These are phyloP conservation scores for Apiospora kogelbergensis DNA, from an alignment of 2,329 filamentous ascomycete genomes.

Conservation along the genomic window DNA sequence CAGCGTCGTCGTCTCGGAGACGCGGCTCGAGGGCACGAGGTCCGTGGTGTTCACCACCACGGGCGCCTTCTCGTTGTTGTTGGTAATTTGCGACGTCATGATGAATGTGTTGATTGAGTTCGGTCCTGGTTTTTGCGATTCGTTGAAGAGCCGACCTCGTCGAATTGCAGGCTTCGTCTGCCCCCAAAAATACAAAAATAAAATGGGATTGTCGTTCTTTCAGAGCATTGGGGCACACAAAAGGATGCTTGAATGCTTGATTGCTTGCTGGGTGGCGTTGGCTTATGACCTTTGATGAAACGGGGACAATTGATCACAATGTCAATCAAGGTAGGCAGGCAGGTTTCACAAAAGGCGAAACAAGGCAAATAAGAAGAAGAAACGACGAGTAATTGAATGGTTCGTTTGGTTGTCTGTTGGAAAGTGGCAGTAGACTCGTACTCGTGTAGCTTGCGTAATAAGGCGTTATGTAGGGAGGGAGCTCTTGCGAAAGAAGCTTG, in stretches of 20 bases:
- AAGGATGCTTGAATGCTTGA: neutral
- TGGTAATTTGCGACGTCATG: constrained; percentile 12
- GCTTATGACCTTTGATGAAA: neutral
- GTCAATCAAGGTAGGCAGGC: neutral
- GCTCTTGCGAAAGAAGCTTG: neutral
- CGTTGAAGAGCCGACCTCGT: neutral
- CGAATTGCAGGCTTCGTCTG: neutral
- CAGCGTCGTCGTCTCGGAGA: constrained; percentile 15
- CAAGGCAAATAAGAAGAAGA: neutral
- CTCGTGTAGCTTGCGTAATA: neutral
- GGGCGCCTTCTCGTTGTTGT: constrained; percentile 10
- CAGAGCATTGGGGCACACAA: neutral
- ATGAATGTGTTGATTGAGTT: neutral
- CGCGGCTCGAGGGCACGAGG: constrained; percentile 20
- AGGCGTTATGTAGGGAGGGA: neutral
- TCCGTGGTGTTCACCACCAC: constrained; percentile 18
- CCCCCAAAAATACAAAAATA: neutral
- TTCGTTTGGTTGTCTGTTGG: neutral
- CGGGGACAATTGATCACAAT: neutral
- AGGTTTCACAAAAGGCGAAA: neutral
- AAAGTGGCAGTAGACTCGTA: neutral
- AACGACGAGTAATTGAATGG: neutral
- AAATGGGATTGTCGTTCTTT: constrained; percentile 7
- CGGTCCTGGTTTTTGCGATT: neutral
- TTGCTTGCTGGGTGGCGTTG: neutral